A percentile compares a stretch with the other conserved stretches of the same genome.
Conservation (phyloP, 2,329 filamentous ascomycete genomes). For the Colletotrichum agaves region DNA sequence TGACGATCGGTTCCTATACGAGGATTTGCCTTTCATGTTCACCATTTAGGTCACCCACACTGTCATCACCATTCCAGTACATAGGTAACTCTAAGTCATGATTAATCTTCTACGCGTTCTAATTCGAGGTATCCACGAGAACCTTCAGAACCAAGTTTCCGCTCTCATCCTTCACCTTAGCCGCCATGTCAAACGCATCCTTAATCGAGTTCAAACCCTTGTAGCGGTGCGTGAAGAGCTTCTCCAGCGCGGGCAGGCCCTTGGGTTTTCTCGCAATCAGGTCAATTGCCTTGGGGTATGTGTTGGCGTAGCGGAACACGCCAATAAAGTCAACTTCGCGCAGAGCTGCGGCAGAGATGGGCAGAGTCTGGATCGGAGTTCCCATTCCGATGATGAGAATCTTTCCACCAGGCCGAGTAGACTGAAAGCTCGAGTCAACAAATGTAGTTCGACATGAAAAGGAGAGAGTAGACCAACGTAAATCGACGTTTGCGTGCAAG, state of each 20-base stretch:
- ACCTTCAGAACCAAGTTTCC: constrained; percentile 82
- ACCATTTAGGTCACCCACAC: not conserved
- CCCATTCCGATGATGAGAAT: constrained; percentile 80
- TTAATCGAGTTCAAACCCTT: constrained; percentile 70
- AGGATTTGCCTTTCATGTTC: no score
- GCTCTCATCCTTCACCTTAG: constrained; percentile 73
- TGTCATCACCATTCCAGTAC: no score
- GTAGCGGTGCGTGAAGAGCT: constrained; percentile 77
- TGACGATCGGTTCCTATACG: no score
- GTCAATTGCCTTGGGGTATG: constrained; percentile 69
- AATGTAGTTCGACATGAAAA: not conserved
- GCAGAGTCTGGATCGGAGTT: constrained; percentile 74
- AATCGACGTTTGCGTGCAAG: constrained; percentile 79
- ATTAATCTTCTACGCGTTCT: not conserved
- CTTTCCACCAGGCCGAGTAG: constrained; percentile 74
- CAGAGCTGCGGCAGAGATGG: constrained; percentile 74
- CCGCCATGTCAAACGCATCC: constrained; percentile 80
- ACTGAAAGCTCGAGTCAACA: constrained; percentile 46
- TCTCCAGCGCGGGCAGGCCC: constrained; percentile 71
- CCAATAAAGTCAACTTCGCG: constrained; percentile 78
- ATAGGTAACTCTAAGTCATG: not conserved
- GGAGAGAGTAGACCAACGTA: constrained; percentile 59
- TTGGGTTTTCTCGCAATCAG: constrained; percentile 60
- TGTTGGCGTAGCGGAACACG: constrained; percentile 80
- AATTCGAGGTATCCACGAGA: constrained; percentile 61